Conservation (phyloP, 202 grass and related monocot genomes). For the Setaria viridis region DNA sequence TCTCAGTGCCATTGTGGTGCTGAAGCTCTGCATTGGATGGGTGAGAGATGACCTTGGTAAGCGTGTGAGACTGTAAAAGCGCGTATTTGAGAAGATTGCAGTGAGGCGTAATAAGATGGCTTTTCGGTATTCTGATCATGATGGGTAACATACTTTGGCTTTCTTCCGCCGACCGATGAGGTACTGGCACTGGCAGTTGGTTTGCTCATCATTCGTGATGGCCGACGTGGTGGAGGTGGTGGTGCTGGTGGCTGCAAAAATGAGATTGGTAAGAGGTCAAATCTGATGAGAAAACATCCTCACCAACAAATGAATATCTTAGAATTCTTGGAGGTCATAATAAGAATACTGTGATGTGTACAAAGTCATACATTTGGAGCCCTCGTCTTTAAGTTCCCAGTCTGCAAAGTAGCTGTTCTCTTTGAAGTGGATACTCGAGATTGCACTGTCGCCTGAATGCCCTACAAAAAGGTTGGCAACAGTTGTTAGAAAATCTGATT, state of each 20-base stretch:
- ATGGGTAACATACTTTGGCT: constrained; percentile 67
- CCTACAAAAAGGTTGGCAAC: constrained; percentile 46
- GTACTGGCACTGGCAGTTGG: constrained; percentile 31
- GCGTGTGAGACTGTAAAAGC: background rate
- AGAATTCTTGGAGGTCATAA: background rate
- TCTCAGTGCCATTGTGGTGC: constrained; percentile 62
- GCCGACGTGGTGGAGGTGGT: constrained; percentile 41
- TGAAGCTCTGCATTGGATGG: constrained; percentile 46
- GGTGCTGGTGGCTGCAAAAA: constrained; percentile 57
- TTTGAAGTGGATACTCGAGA: constrained; percentile 48
- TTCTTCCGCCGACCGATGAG: constrained; percentile 57
- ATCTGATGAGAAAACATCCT: background rate
- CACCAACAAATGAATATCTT: background rate
- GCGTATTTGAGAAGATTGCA: background rate
- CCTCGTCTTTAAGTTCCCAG: constrained; percentile 32
- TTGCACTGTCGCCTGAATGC: constrained; percentile 46
- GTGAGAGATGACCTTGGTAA: constrained; percentile 11
- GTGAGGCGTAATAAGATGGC: constrained; percentile 19
- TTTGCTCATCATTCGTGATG: constrained; percentile 51
- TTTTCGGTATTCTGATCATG: constrained; percentile 17
- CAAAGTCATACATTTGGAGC: constrained; percentile 61
- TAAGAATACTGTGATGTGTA: constrained; percentile 21
- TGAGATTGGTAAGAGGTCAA: constrained; percentile 38
- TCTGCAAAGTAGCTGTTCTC: constrained; percentile 44
- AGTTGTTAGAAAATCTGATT: constrained; percentile 18